Conservation (phyloP, 495 filamentous ascomycete species). For the Daldinia vernicosa region DNA sequence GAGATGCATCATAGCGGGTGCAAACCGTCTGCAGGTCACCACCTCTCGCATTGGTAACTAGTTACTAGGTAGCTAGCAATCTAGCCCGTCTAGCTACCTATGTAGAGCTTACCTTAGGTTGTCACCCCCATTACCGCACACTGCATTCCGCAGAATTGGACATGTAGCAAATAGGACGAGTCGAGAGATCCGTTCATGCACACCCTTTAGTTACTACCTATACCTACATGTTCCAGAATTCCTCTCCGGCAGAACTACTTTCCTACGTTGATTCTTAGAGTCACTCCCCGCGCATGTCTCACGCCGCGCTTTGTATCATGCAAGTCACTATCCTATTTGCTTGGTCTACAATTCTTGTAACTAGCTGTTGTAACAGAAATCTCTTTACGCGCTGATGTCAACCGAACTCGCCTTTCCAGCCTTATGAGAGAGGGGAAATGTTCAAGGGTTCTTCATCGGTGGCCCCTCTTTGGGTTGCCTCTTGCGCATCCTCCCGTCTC, state of each 20-base stretch:
- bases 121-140: slow-evolving; percentile 8
- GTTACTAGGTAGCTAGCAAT: neutral
- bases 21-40: slow-evolving; percentile 34
- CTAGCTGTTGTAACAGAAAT: neutral
- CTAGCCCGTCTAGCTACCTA: neutral
- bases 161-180: slow-evolving; percentile 11
- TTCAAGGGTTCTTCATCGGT: neutral
- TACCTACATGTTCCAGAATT: slow-evolving; percentile 21
- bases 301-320: neutral
- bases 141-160: slow-evolving; percentile 22
- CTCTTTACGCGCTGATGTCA: neutral
- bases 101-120: neutral
- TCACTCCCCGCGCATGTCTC: slow-evolving; percentile 17
- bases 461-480: neutral
- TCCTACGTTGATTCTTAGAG: slow-evolving; percentile 11
- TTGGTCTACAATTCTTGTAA: neutral
- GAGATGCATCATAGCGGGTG: slow-evolving; percentile 37
- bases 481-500: slow-evolving; percentile 10
- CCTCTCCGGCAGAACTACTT: slow-evolving; percentile 19
- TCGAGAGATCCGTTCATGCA: neutral
- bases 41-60: slow-evolving; percentile 33
- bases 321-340: neutral
- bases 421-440: neutral
- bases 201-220: neutral
- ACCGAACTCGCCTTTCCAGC: neutral